Conservation (phyloP, 192 early-diverging fungal species). For the Coemansia umbellata region DNA sequence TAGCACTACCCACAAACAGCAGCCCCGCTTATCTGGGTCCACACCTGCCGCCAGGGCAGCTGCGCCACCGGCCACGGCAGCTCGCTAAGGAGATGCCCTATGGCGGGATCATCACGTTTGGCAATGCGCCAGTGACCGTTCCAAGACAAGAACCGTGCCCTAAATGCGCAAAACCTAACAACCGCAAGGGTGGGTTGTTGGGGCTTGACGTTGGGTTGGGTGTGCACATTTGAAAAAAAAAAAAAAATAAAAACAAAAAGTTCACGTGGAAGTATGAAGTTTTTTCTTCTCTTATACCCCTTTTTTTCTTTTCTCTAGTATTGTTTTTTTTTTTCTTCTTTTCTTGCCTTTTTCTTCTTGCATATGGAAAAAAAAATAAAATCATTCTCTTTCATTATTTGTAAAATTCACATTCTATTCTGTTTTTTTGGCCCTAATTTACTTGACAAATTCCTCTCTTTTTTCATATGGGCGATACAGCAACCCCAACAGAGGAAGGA, state of each 20-base stretch:
- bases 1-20: neutral
- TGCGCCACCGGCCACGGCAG: conserved; percentile 2
- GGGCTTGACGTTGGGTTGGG: too few species aligned
- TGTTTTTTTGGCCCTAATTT: too few species aligned
- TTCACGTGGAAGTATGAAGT: too few species aligned
- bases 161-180: too few species aligned
- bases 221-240: too few species aligned
- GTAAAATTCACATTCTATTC: too few species aligned
- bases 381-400: too few species aligned
- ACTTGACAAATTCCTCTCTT: too few species aligned
- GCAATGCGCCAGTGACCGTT: conserved; percentile 5
- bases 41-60: conserved; percentile 23
- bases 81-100: conserved; percentile 12
- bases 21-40: conserved; percentile 24
- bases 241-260: too few species aligned
- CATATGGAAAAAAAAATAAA: too few species aligned
- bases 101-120: conserved; percentile 17
- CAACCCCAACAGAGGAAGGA: neutral
- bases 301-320: conserved; percentile 2
- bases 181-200: too few species aligned
- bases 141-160: neutral
- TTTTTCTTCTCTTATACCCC: neutral
- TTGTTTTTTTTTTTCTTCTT: neutral
- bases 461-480: neutral
- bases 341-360: too few species aligned